Percentiles rank a stretch among this genome's conserved stretches.
Evolutionary conservation across 495 filamentous ascomycete species (phyloP).

Genomic region (Pyrenopolyporus hunteri): DNA sequence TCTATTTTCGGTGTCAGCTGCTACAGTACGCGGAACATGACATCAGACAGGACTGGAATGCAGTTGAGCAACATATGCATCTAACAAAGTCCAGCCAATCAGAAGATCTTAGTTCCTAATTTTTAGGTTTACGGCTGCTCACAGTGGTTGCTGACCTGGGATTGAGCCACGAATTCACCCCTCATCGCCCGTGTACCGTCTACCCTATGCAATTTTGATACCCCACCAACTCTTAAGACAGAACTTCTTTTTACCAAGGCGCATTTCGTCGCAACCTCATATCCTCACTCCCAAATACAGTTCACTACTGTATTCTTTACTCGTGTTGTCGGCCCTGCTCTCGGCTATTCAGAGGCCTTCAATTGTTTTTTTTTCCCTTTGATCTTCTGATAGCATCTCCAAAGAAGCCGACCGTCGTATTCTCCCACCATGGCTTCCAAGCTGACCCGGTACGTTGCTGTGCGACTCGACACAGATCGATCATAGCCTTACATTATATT

Average conservation of each 20-base stretch:
- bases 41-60: too few relatives aligned
- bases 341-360: conserved; percentile 9
- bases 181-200: conserved; percentile 25
- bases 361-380: neutral
- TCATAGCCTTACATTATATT: neutral
- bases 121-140: conserved; percentile 16
- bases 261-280: conserved; percentile 32
- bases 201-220: conserved; percentile 35
- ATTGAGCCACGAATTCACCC: conserved; percentile 26
- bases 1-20: too few relatives aligned
- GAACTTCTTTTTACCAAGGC: conserved; percentile 18
- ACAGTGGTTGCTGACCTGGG: conserved; percentile 23
- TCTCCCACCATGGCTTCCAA: conserved; percentile 46
- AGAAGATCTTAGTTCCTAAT: conserved; percentile 26
- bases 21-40: too few relatives aligned
- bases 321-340: conserved; percentile 18
- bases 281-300: neutral
- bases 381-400: neutral
- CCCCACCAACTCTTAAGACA: conserved; percentile 19
- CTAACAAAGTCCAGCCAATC: conserved; percentile 17
- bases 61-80: neutral
- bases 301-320: neutral
- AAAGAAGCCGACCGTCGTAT: conserved; percentile 18
- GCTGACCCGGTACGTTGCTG: conserved; percentile 44
- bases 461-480: conserved; percentile 6